phyloP scores from a whole-genome alignment of 2,329 filamentous ascomycete genomes.

The Exserohilum rostratum region DNA sequence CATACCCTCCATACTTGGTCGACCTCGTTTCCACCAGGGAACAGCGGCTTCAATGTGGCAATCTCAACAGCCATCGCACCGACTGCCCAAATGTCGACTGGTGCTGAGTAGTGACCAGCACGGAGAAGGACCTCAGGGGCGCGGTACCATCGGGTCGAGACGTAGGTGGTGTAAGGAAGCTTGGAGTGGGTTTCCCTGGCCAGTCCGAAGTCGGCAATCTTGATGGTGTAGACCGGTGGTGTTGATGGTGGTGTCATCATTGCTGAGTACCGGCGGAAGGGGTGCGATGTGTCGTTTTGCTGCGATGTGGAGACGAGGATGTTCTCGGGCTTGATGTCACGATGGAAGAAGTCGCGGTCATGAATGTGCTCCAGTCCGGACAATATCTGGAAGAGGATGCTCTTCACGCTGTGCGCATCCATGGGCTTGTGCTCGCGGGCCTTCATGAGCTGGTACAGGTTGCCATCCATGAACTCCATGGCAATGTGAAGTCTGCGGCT shows the following conservation, averaged over 20 bases:
- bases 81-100: conserved; percentile 97
- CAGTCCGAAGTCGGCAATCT: conserved; percentile 97
- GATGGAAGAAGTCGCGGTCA: conserved; percentile 95
- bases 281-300: conserved; percentile 78
- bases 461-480: conserved; percentile 99
- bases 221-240: conserved; percentile 91
- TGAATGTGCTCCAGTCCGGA: conserved; percentile 97
- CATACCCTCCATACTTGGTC: conserved; percentile 99
- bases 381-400: conserved; percentile 96
- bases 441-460: conserved; percentile 99
- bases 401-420: conserved; percentile 91
- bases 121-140: conserved; percentile 92
- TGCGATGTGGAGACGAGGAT: conserved; percentile 94
- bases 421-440: conserved; percentile 92
- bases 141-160: conserved; percentile 94
- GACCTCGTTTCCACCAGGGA: conserved; percentile 97
- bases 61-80: conserved; percentile 99
- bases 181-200: conserved; percentile 98
- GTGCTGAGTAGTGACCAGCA: conserved; percentile 95
- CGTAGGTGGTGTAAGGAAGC: conserved; percentile 95
- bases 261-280: conserved; percentile 90
- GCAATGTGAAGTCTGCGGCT: conserved; percentile 96
- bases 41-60: conserved; percentile 92
- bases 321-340: conserved; percentile 99
- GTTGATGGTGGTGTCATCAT: conserved; percentile 94